Base-by-base conservation (phyloP, 345 rosid genomes). In the Odontarrhena argentea region DNA sequence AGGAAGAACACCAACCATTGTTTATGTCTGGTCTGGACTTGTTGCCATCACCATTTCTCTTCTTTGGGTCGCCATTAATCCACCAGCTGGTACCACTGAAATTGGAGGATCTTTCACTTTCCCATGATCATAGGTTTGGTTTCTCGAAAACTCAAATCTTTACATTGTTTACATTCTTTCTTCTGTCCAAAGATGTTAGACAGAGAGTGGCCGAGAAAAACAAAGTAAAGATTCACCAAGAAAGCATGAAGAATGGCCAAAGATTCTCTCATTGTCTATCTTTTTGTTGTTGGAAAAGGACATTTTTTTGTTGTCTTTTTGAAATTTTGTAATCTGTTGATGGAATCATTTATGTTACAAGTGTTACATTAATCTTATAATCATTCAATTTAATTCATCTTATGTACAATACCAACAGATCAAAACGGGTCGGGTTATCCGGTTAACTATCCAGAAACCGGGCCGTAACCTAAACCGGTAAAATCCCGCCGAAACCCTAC, bases 11-110 rank as follows among this genome's bases (percentile, higher is more conserved):
- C 98, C 97, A 1, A 93, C 98, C 84, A 88, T 93, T 68, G 97
- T 93, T 61, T 93, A 83, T 68, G 98, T 93, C 9, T 93, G 98
- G 98, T 90, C 98, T 3, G 98, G 98, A 47, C 94, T 93, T 56
- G 70, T 90, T 35, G 96, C 98, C 6, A 93, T 93, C 82, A 93
- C 95, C 57, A 90, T 93, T 6, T 93, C 98, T 28, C 87, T 93
- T 2, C 95, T 93, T 13, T 93, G 98, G 98, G 97, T 93, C 48
- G 97, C 97, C 2, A 87, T 93, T 78, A 84, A 75, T 65, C 97
- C 98, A 13, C 98, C 98, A 0, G 82, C 94, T 8, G 85, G 84
- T 41, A 52, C 90, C 7, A 83, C 66, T 64, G 78, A 88, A 67
- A 86, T 93, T 28, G 98, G 97, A 32, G 98, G 98, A 22, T 86